Evolutionary conservation across 805 yeast species (phyloP), one percentile per base, ranked within the genome.

Genomic region (Yarrowia osloensis): DNA sequence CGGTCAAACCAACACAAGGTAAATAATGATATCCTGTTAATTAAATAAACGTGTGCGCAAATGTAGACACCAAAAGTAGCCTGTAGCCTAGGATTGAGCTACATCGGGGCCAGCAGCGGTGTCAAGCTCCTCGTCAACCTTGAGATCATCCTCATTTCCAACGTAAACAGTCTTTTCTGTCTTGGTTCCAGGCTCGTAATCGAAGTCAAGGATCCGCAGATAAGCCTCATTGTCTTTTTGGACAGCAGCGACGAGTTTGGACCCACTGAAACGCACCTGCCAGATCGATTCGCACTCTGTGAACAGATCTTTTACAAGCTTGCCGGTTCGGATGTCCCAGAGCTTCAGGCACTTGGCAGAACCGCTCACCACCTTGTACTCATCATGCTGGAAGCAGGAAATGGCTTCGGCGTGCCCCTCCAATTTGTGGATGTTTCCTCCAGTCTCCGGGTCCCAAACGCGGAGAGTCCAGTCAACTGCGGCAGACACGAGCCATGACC

Each of bases 391-490:
- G 76, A 95, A 92, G 69, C 98, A 94, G 0, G 98, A 92, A 57
- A 95, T 93, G 0, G 98, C 96, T 15, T 87, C 85, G 29, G 87
- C 84, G 76, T 92, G 94, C 35, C 97, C 96, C 66, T 79, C 84
- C 54, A 86, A 84, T 71, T 89, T 88, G 68, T 92, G 83, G 59
- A 89, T 85, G 73, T 85, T 85, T 62, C 81, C 80, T 47, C 90
- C 85, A 9, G 87, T 84, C 29, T 85, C 85, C 1, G 97, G 95
- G 74, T 95, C 89, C 99, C 99, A 95, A 1, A 94, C 88, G 63
- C 98, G 83, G 47, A 95, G 81, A 0, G 97, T 88, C 3, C 95
- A 86, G 76, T 95, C 99, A 0, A 98, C 98, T 2, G 98, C 98
- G 0, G 97, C 99, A 52, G 96, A 89, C 1, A 94, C 96, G 13